Conservation (phyloP, 768 basidiomycete genomes). For the Suillus fuscotomentosus region DNA sequence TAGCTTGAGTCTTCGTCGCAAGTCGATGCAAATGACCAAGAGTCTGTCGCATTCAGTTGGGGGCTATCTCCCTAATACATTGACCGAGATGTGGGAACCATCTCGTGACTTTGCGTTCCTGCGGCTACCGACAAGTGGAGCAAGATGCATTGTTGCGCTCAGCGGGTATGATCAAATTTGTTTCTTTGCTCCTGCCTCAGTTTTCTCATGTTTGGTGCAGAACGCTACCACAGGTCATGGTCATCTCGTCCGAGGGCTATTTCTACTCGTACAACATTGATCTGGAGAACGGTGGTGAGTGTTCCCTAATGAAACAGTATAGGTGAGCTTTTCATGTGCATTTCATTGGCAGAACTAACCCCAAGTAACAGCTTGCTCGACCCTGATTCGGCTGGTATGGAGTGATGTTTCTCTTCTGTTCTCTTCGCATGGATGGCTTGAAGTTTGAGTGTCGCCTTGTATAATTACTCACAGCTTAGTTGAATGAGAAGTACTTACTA, state of each 20-base stretch:
- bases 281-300: constrained; percentile 94
- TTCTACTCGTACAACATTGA: constrained; percentile 97
- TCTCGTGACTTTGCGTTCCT: constrained; percentile 91
- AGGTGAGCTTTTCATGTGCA: constrained; percentile 39
- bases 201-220: constrained; percentile 35
- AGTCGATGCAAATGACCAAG: constrained; percentile 75
- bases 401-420: background rate
- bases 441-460: background rate
- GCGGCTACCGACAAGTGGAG: constrained; percentile 74
- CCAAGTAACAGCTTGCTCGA: constrained; percentile 4
- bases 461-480: constrained; percentile 4
- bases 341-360: background rate
- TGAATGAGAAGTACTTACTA: background rate
- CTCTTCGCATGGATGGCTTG: background rate
- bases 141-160: constrained; percentile 84
- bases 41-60: constrained; percentile 76
- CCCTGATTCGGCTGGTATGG: constrained; percentile 3
- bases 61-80: constrained; percentile 80
- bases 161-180: constrained; percentile 55
- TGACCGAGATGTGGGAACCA: constrained; percentile 98
- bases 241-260: constrained; percentile 91
- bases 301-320: constrained; percentile 92
- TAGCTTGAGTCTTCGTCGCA: constrained; percentile 56
- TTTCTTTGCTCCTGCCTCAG: background rate
- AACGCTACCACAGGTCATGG: constrained; percentile 96